Base-by-base conservation (phyloP, 306 rosid genomes). In the Dalbergia cultrata region DNA sequence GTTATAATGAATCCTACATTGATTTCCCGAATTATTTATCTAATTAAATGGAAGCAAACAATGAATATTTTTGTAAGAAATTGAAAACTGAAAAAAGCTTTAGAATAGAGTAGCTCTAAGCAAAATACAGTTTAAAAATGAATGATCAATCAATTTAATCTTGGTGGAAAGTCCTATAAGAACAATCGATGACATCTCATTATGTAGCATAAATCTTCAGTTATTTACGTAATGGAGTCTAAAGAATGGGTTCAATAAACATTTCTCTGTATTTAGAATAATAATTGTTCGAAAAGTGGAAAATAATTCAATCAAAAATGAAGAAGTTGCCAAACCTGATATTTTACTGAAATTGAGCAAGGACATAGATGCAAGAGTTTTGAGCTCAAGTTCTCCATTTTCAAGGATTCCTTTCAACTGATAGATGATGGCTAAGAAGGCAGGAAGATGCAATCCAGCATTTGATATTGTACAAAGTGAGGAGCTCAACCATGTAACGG, bases 281-380 rank as follows among this genome's bases (percentile, higher is more conserved):
- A 37, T 78, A 11, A 13, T 37, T 33, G 11, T 18, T 47, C 10
- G 44, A 45, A 57, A 72, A 22, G 7, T 50, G 21, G 16, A 13
- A 67, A 67, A 14, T 17, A 56, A 45, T 8, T 6, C 12, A 34
- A 16, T 35, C 13, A 8, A 35, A 18, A 70, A 21, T 60, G 72
- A 39, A 34, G 14, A 71, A 53, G 67, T 44, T n/a, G 76, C 26
- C 76, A 16, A 74, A 94, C 97, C 98, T 79, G 98, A 82, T 47
- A 85, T 92, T 85, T 88, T 88, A 87, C 91, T 92, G 87, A 94
- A 88, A 84, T 90, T 88, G 80, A 90, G 88, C 80, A 94, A 86
- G 76, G 89, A 88, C 85, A 82, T 65, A 22, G 97, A 85, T 80
- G 96, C 93, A 82, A 94, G 92, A 81, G 85, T 79, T 76, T 83